Evolutionary conservation across 1,139 yeast species (phyloP).

Genomic region (Saccharomyces hybrid): DNA sequence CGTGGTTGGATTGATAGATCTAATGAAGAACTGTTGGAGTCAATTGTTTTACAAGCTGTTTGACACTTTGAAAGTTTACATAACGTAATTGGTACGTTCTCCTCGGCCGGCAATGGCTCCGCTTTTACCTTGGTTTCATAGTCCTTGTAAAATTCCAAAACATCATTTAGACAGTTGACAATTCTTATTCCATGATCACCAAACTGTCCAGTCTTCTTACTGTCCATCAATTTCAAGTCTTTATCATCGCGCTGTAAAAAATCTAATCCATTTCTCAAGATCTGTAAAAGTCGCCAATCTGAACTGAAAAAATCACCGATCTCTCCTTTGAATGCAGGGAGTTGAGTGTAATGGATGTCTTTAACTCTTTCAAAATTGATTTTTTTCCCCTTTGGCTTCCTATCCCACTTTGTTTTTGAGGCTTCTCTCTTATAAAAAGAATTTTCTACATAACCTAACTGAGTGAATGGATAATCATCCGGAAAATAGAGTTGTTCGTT

Average conservation of each 20-base stretch:
- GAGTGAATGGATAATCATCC: slow-evolving; percentile 60
- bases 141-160: slow-evolving; percentile 33
- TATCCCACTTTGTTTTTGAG: slow-evolving; percentile 40
- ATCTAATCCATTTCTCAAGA: slow-evolving; percentile 31
- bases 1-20: slow-evolving; percentile 13
- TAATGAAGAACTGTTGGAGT: slow-evolving; percentile 8
- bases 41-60: neutral
- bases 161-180: slow-evolving; percentile 37
- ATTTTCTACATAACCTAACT: slow-evolving; percentile 47
- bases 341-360: slow-evolving; percentile 25
- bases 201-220: slow-evolving; percentile 32
- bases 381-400: slow-evolving; percentile 55
- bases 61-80: slow-evolving; percentile 4
- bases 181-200: slow-evolving; percentile 30
- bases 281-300: slow-evolving; percentile 64
- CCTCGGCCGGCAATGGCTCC: neutral
- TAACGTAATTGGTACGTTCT: slow-evolving; percentile 31
- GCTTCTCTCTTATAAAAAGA: slow-evolving; percentile 37
- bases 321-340: slow-evolving; percentile 40
- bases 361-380: slow-evolving; percentile 39
- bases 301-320: slow-evolving; percentile 59
- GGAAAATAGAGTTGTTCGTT: slow-evolving; percentile 50
- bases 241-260: slow-evolving; percentile 11
- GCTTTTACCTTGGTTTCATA: slow-evolving; percentile 12
- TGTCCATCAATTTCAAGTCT: slow-evolving; percentile 8